Evolutionary conservation across 2,329 filamentous ascomycete genomes (phyloP).

Genomic region (Fusarium piperis): DNA sequence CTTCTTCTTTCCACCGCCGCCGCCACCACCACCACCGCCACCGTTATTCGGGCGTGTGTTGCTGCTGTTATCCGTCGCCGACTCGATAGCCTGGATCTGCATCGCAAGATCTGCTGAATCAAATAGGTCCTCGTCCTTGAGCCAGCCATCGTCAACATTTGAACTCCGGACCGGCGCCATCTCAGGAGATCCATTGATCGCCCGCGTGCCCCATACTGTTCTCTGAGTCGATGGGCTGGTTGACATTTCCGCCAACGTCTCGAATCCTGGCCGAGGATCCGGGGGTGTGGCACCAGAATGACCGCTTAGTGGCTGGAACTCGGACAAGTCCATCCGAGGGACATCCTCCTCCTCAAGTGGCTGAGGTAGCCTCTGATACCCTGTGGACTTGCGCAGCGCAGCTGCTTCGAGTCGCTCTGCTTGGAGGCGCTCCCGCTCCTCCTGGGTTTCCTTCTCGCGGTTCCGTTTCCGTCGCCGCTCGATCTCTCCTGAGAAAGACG

Average conservation of each 20-base stretch:
- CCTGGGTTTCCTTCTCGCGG: conserved; percentile 82
- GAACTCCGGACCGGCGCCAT: conserved; percentile 49
- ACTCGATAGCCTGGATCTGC: conserved; percentile 65
- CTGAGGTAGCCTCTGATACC: conserved; percentile 52
- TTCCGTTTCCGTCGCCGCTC: conserved; percentile 80
- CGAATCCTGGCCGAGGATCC: conserved; percentile 69
- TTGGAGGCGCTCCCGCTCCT: conserved; percentile 85
- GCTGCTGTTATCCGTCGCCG: conserved; percentile 46
- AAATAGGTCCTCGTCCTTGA: conserved; percentile 82
- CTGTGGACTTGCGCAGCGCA: conserved; percentile 65
- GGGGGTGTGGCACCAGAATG: conserved; percentile 63
- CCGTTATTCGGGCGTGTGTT: conserved; percentile 24
- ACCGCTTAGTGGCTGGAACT: conserved; percentile 71
- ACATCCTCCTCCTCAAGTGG: conserved; percentile 50
- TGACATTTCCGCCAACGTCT: conserved; percentile 78
- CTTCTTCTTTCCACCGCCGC: conserved; percentile 67
- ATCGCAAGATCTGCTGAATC: conserved; percentile 66
- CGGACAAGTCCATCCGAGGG: conserved; percentile 62
- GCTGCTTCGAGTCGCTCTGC: conserved; percentile 83
- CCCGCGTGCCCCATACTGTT: conserved; percentile 93
- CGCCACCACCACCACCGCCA: conserved; percentile 40
- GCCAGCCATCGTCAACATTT: conserved; percentile 79
- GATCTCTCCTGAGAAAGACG: conserved; percentile 79
- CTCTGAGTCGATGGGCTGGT: conserved; percentile 79
- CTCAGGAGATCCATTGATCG: conserved; percentile 69